Evolutionary conservation across 2,329 filamentous ascomycete genomes (phyloP).

Genomic region (Trichocomaceae sp.): DNA sequence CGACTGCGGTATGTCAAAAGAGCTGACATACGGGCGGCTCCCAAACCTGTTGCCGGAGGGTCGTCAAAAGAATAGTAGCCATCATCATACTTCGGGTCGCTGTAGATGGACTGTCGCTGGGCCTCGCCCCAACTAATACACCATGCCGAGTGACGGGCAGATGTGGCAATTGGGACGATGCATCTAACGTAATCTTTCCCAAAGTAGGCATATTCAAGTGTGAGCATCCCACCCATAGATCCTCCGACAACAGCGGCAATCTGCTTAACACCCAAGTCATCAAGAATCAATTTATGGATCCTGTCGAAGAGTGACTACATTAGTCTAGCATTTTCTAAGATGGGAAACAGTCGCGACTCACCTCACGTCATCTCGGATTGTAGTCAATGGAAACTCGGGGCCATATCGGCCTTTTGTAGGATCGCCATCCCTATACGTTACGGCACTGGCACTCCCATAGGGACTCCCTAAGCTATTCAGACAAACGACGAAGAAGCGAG

Average conservation of each 20-base stretch:
- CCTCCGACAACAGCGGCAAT: constrained; percentile 51
- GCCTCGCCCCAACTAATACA: constrained; percentile 55
- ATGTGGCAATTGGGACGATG: constrained; percentile 52
- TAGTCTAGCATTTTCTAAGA: neutral
- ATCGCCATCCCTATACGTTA: constrained; percentile 78
- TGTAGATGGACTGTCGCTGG: constrained; percentile 70
- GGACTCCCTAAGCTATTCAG: constrained; percentile 51
- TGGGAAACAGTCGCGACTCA: constrained; percentile 42
- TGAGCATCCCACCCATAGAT: constrained; percentile 55
- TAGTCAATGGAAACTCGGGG: constrained; percentile 92
- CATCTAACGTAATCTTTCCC: constrained; percentile 57
- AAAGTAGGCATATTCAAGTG: constrained; percentile 59
- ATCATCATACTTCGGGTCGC: constrained; percentile 96
- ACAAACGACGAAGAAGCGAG: constrained; percentile 50
- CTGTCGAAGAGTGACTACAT: constrained; percentile 21
- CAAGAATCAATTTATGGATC: constrained; percentile 50
- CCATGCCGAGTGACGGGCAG: constrained; percentile 52
- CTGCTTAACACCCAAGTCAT: constrained; percentile 48
- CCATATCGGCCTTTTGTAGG: constrained; percentile 70
- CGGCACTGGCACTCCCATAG: constrained; percentile 49
- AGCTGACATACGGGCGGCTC: constrained; percentile 93
- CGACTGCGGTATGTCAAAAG: constrained; percentile 92
- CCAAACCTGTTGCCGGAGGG: constrained; percentile 77
- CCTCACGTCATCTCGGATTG: constrained; percentile 92
- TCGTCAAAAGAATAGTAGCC: constrained; percentile 88